These are phyloP conservation scores for Solanum peruvianum DNA, from an alignment of 257 asterid genomes.

Conservation along the genomic window DNA sequence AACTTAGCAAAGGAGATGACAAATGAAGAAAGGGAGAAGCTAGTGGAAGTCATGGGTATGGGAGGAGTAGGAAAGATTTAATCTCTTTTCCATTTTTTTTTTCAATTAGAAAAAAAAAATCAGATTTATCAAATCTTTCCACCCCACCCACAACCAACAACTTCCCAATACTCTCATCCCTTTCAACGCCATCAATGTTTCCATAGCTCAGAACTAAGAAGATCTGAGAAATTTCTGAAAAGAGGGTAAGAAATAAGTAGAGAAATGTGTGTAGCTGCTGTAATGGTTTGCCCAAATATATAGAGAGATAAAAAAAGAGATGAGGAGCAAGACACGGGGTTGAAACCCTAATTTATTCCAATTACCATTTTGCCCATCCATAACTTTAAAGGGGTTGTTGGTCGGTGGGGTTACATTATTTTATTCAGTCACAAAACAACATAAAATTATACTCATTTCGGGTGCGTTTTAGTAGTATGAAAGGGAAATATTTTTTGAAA, in stretches of 20 bases:
- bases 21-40: neutral
- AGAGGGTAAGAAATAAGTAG: neutral
- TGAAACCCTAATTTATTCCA: neutral
- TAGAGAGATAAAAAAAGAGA: neutral
- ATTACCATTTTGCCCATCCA: neutral
- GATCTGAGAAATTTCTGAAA: neutral
- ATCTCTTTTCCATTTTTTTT: neutral
- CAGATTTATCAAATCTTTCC: neutral
- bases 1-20: neutral
- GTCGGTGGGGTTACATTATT: too few relatives aligned
- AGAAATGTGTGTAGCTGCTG: neutral
- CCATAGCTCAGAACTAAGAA: too few relatives aligned
- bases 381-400: too few relatives aligned
- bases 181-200: neutral
- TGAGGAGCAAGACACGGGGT: neutral
- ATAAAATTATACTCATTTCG: too few relatives aligned
- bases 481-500: too few relatives aligned
- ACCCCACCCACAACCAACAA: neutral
- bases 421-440: too few relatives aligned
- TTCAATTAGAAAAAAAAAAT: neutral
- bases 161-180: neutral
- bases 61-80: neutral
- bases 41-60: neutral
- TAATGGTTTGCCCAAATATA: neutral
- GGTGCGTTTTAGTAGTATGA: too few relatives aligned